Evolutionary conservation across 2,329 filamentous ascomycete species (phyloP), one percentile per base, ranked within the genome.

Genomic region (Pseudogymnoascus sp.): DNA sequence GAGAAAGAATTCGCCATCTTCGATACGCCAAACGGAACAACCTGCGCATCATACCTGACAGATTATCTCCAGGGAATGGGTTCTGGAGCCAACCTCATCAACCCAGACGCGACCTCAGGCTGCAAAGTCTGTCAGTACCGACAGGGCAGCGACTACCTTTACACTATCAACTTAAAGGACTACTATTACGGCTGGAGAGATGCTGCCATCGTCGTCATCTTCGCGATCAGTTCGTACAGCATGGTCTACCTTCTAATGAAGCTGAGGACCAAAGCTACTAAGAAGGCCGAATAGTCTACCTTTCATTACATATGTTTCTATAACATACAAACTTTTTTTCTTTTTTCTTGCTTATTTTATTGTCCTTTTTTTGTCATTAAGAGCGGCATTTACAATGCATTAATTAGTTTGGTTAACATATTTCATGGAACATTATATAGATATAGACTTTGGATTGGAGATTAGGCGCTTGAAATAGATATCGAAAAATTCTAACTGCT

Each of bases 181-280:
- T 84, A 88, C 67, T 83, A 79, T 65, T 85, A 84, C 67, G 86
- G 84, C 0, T 90, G 87, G 87, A 79, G 87, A 59, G 79, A 90
- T 72, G 83, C 83, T 0, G 87, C 70, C 0, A 78, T 80, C 40
- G 77, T 76, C 8, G 77, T 75, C 3, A 65, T 79, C 2, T 80
- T 79, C 66, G 77, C 74, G 53, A 67, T 77, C 53, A 72, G 70
- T 1, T 75, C 74, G 2, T 80, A 80, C 65, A 73, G 68, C 5
- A 64, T 77, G 63, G 78, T 80, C 0, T 79, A 76, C 66, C 42
- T 77, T 21, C 76, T 80, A 73, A 80, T 79, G 78, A 80, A 78
- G 69, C 65, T 80, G 44, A 70, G 78, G 63, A 80, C 76, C 40
- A 80, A 79, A 71, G 76, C 75, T 65, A 78, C 75, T 16, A 79